These are phyloP conservation scores for Arabis alpina DNA, from an alignment of 345 rosid species.

Conservation along the genomic window DNA sequence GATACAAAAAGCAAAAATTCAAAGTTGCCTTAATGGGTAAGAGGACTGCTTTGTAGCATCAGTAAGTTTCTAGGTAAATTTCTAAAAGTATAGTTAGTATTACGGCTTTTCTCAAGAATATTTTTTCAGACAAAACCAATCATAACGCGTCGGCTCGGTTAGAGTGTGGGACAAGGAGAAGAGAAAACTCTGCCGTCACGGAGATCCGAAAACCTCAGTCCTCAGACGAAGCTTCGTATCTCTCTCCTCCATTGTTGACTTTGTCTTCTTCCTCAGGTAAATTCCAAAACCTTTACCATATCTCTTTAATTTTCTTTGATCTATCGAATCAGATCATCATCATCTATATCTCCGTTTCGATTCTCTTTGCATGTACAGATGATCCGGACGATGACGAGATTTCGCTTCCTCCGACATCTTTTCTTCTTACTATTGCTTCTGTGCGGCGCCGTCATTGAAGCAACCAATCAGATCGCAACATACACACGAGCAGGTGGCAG, in stretches of 20 bases:
- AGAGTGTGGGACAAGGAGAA: slow-evolving; percentile 7
- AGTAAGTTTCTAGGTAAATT: too few relatives aligned
- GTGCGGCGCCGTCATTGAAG: too few relatives aligned
- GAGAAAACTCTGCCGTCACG: slow-evolving; percentile 21
- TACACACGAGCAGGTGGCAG: slow-evolving; percentile 14
- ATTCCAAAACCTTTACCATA: neutral
- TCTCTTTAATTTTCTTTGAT: neutral
- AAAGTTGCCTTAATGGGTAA: too few relatives aligned
- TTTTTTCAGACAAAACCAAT: too few relatives aligned
- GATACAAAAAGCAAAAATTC: too few relatives aligned
- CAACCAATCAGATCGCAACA: too few relatives aligned
- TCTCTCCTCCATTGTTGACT: slow-evolving; percentile 35
- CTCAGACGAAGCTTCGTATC: slow-evolving; percentile 45
- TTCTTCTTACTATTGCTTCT: slow-evolving; percentile 1
- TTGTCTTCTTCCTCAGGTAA: slow-evolving; percentile 14
- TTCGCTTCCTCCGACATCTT: slow-evolving; percentile 31
- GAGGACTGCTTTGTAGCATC: too few relatives aligned
- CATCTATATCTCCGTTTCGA: slow-evolving; percentile 15
- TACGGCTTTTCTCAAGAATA: too few relatives aligned
- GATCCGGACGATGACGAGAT: slow-evolving; percentile 20
- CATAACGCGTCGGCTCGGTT: slow-evolving; percentile 19
- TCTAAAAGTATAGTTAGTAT: too few relatives aligned
- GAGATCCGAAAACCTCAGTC: slow-evolving; percentile 45
- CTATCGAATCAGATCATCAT: slow-evolving; percentile 2
- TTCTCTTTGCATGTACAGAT: neutral